Percentiles rank a stretch among this genome's conserved stretches.
These are phyloP conservation scores for Coemansia umbellata DNA, from an alignment of 192 early-diverging fungal genomes.

Conservation along the genomic window DNA sequence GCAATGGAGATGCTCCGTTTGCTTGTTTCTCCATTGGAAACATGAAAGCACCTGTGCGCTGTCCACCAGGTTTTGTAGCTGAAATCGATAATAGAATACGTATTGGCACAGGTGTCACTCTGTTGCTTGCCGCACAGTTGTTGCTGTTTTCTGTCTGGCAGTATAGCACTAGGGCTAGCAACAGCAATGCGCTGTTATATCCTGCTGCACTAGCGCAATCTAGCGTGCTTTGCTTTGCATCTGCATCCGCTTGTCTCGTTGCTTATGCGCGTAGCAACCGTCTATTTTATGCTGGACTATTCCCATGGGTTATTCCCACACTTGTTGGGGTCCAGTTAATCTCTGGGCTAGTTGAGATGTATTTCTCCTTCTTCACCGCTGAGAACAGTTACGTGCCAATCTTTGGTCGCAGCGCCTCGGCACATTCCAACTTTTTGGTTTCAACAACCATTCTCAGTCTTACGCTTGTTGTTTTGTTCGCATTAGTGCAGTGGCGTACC, in stretches of 20 bases:
- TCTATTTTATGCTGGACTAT: constrained; percentile 9
- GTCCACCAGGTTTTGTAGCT: too few relatives aligned
- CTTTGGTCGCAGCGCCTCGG: constrained; percentile 8
- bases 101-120: background rate
- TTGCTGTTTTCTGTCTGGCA: background rate
- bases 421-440: constrained; percentile 9
- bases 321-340: constrained; percentile 5
- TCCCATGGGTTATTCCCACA: constrained; percentile 14
- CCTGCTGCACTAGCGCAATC: too few relatives aligned
- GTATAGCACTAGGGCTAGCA: too few relatives aligned
- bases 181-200: too few relatives aligned
- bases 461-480: background rate
- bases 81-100: too few relatives aligned
- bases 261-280: background rate
- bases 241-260: background rate
- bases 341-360: constrained; percentile 9
- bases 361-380: constrained; percentile 27
- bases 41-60: too few relatives aligned
- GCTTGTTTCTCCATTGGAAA: background rate
- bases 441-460: background rate
- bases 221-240: background rate
- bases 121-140: constrained; percentile 5
- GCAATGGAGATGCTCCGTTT: background rate
- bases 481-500: constrained; percentile 19
- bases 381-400: constrained; percentile 8